Evolutionary conservation across 2,329 filamentous ascomycete species (phyloP).

Genomic region (Cordyceps cateniannulata): DNA sequence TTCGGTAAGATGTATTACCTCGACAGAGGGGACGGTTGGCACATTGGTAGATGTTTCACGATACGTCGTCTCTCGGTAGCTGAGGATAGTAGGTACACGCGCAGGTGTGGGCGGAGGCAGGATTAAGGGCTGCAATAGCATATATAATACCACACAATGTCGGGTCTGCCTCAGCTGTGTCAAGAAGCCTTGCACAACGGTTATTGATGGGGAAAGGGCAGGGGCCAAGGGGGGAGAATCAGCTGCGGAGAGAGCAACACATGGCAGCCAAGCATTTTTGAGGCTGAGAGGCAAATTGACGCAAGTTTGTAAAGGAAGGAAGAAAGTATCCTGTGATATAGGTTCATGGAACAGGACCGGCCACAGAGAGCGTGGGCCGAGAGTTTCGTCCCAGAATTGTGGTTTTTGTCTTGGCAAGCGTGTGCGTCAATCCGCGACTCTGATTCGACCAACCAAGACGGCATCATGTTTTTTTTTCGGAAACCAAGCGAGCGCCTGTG

Average conservation of each 20-base stretch:
- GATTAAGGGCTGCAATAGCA: constrained; percentile 5
- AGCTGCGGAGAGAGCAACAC: not conserved
- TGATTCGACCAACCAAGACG: not conserved
- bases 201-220: not conserved
- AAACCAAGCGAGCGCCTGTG: not conserved
- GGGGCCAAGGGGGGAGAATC: not conserved
- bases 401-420: not conserved
- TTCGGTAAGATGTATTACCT: not conserved
- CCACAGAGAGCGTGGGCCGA: not conserved
- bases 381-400: constrained; percentile 4
- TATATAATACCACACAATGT: not conserved
- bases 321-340: not conserved
- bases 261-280: not conserved
- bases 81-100: not conserved
- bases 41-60: not conserved
- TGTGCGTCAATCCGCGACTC: not conserved
- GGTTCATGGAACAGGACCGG: not conserved
- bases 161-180: not conserved
- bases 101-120: not conserved
- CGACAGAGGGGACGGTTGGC: no score
- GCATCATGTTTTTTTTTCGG: not conserved
- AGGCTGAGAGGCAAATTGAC: not conserved
- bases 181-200: not conserved
- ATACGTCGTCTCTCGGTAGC: not conserved
- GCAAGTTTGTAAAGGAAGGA: not conserved